Evolutionary conservation across 2,329 filamentous ascomycete species (phyloP).

Genomic region (Emydomyces testavorans): DNA sequence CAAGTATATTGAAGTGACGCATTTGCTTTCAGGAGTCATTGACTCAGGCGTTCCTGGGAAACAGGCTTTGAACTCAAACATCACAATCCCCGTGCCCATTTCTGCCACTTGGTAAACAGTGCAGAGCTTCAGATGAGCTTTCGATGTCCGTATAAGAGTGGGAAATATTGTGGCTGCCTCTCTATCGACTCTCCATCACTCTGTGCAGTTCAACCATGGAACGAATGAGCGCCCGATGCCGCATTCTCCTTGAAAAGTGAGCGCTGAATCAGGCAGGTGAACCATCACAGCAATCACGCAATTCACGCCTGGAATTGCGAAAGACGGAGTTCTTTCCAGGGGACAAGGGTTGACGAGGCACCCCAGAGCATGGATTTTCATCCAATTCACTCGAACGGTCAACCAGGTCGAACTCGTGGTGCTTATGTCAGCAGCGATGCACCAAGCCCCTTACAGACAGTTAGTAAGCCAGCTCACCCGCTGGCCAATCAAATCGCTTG

Average conservation of each 20-base stretch:
- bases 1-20: too few species aligned
- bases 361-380: background rate
- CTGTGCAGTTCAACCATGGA: background rate
- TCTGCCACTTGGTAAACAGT: too few species aligned
- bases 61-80: too few species aligned
- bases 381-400: background rate
- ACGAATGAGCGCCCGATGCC: background rate
- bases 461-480: too few species aligned
- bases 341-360: background rate
- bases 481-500: background rate
- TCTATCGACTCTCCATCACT: too few species aligned
- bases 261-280: background rate
- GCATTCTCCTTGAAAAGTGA: background rate
- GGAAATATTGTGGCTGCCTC: too few species aligned
- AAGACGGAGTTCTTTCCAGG: background rate
- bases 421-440: background rate
- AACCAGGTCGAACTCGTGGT: background rate
- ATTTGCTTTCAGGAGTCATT: too few species aligned
- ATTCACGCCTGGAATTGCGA: background rate
- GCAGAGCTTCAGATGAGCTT: too few species aligned
- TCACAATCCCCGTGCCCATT: too few species aligned
- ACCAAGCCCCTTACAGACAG: too few species aligned
- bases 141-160: too few species aligned
- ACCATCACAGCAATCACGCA: background rate
- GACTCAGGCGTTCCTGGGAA: too few species aligned